Evolutionary conservation across 208 protist genomes (phyloP).

Genomic region (Crithidia brevicula): DNA sequence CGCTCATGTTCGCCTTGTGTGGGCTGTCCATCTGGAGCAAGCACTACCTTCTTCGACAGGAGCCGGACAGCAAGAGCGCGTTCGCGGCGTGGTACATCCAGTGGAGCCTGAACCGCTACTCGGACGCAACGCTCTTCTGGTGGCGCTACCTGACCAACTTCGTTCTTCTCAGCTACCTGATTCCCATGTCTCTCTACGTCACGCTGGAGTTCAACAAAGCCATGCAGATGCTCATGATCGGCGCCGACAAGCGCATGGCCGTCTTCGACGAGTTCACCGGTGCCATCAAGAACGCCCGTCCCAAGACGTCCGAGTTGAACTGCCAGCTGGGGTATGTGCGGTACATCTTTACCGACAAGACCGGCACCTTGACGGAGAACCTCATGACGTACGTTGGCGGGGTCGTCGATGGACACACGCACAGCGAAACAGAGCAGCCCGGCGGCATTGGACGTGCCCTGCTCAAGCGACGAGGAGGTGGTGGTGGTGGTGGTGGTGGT

Average conservation of each 20-base stretch:
- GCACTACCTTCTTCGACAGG: constrained; percentile 29
- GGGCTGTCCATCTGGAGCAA: constrained; percentile 53
- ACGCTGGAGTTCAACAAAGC: constrained; percentile 89
- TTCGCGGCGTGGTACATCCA: constrained; percentile 76
- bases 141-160: constrained; percentile 87
- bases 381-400: constrained; percentile 86
- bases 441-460: constrained; percentile 64
- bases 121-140: constrained; percentile 50
- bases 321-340: constrained; percentile 78
- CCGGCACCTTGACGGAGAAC: constrained; percentile 91
- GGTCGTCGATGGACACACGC: constrained; percentile 40
- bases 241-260: constrained; percentile 72
- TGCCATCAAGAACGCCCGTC: constrained; percentile 50
- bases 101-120: constrained; percentile 54
- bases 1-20: constrained; percentile 60
- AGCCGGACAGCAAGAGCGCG: constrained; percentile 27
- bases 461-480: constrained; percentile 16
- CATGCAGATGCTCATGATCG: constrained; percentile 85
- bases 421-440: constrained; percentile 64
- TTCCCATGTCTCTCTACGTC: constrained; percentile 91
- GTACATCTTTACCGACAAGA: constrained; percentile 94
- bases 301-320: constrained; percentile 90
- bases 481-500: background rate
- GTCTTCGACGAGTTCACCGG: constrained; percentile 71
- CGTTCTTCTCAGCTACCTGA: constrained; percentile 83